Base-by-base conservation (phyloP, 805 yeast species). In the Metschnikowia chrysomelidarum region DNA sequence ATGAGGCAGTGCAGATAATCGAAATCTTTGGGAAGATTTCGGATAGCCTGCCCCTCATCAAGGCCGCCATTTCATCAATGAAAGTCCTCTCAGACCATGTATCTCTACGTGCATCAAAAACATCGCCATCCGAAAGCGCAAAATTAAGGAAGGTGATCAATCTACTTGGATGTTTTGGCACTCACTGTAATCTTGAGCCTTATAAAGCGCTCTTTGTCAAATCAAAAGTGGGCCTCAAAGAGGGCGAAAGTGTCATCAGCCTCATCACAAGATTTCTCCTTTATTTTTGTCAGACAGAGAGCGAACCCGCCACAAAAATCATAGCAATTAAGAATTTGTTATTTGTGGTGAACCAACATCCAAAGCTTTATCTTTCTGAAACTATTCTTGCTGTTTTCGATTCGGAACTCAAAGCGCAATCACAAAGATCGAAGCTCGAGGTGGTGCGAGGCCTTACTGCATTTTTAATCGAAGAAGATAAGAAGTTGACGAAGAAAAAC, bases 1-100 rank as follows among this genome's bases (percentile, higher is more conserved):
- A 75, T n/a, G 80, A 80, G 50, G 95, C 91, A 0, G 72, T 86
- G 55, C 87, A 88, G 1, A 69, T 86, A 38, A 58, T 77, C 4
- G 79, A 87, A 82, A 57, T 56, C 7, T 60, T 85, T 0, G 69
- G 84, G 2, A 50, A 44, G 3, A 57, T 73, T 47, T 64, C 69
- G 25, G 59, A 75, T 32, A 67, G 73, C 0, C 37, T 50, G 0
- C 74, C 75, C 42, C 48, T 85, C 4, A 75, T 78, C 0, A 75
- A 71, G 44, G 89, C 89, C 0, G 75, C 86, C 13, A 59, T 77
- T 0, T 77, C 88, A 0, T 76, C 87, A 24, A 53, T 86, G 41
- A 59, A 59, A 12, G 61, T 73, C 34, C 45, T 82, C 4, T 61
- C 63, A 26, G 80, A 80, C 0, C 78, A 57, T 44, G 50, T 76